Percentiles rank a stretch among this genome's conserved stretches.
Evolutionary conservation across 2,329 filamentous ascomycete species (phyloP).

Genomic region (Penicillium sp.): DNA sequence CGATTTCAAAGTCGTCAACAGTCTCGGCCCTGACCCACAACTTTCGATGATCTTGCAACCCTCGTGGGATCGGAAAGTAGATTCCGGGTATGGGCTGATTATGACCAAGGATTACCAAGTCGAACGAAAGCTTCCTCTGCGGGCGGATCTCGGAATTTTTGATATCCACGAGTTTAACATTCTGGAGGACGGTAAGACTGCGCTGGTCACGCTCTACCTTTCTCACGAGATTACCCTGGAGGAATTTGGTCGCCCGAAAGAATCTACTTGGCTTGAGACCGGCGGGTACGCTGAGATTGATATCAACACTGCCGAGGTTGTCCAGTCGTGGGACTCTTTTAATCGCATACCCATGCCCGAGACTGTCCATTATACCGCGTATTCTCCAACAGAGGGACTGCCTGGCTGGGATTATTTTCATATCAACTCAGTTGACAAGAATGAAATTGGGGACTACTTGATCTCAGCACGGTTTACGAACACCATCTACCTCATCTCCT

Average conservation of each 20-base stretch:
- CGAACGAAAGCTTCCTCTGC: slow-evolving; percentile 39
- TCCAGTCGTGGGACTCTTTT: slow-evolving; percentile 36
- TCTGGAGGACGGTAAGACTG: slow-evolving; percentile 31
- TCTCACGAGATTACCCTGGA: slow-evolving; percentile 22
- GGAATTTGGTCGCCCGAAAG: slow-evolving; percentile 24
- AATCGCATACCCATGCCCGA: slow-evolving; percentile 29
- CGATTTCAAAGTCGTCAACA: slow-evolving; percentile 44
- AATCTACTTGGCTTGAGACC: slow-evolving; percentile 27
- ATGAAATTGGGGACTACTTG: slow-evolving; percentile 38
- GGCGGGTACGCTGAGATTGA: slow-evolving; percentile 38
- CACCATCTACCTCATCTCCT: slow-evolving; percentile 39
- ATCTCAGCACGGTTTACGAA: slow-evolving; percentile 41
- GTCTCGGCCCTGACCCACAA: slow-evolving; percentile 44
- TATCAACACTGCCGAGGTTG: slow-evolving; percentile 29
- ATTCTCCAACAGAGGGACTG: slow-evolving; percentile 8
- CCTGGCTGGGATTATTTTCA: slow-evolving; percentile 40
- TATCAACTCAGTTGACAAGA: slow-evolving; percentile 41
- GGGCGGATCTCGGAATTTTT: slow-evolving; percentile 25
- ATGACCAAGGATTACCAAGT: slow-evolving; percentile 48
- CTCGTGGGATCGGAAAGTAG: slow-evolving; percentile 34
- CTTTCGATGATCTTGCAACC: slow-evolving; percentile 45
- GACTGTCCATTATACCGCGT: slow-evolving; percentile 16
- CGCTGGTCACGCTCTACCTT: slow-evolving; percentile 25
- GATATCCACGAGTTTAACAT: slow-evolving; percentile 43
- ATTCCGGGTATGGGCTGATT: slow-evolving; percentile 46